Base-by-base conservation (phyloP, 1,284 basidiomycete genomes). In the Pulchroboletus neoregius region DNA sequence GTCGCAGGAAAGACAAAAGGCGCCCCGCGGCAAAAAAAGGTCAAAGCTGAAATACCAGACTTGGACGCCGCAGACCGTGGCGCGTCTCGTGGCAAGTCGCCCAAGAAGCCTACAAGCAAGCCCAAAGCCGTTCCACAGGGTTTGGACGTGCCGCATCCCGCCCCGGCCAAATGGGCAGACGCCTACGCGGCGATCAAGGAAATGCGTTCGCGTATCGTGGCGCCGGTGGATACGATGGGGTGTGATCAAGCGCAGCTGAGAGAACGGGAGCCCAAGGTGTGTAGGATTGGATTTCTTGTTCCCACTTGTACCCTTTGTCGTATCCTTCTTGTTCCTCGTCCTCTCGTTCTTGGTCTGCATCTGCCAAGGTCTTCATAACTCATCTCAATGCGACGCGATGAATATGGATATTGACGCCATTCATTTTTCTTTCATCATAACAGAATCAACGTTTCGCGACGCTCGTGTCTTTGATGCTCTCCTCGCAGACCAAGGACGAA, bases 401-500 rank as follows among this genome's bases (percentile, higher is more conserved):
- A n/a, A n/a, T n/a, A n/a, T n/a, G n/a, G n/a, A n/a, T n/a, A n/a
- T n/a, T n/a, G n/a, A n/a, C n/a, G n/a, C n/a, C n/a, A n/a, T n/a
- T n/a, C n/a, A n/a, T n/a, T n/a, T n/a, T n/a, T n/a, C n/a, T n/a
- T n/a, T n/a, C n/a, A n/a, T n/a, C n/a, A 24, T 7, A 8, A 39
- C 23, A 91, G 86, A 88, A 85, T 45, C 76, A 80, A 39, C 80
- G 93, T 1, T 88, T 94, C 48, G 78, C 91, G 5, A 91, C 88
- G 3, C 81, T 98, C 18, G 80, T 99, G 8, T 93, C 93, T 3
- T 76, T 99, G 43, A 97, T 98, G 91, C 79, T 98, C 5, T 94
- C 90, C 10, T 91, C 91, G 1, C 94, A 97, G 67, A 98, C 95
- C 3, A 98, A 95, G 65, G 91, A 95, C 63, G 83, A 91, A 56